Evolutionary conservation across 441 rosid genomes (phyloP).

Genomic region (Erodium texanum): DNA sequence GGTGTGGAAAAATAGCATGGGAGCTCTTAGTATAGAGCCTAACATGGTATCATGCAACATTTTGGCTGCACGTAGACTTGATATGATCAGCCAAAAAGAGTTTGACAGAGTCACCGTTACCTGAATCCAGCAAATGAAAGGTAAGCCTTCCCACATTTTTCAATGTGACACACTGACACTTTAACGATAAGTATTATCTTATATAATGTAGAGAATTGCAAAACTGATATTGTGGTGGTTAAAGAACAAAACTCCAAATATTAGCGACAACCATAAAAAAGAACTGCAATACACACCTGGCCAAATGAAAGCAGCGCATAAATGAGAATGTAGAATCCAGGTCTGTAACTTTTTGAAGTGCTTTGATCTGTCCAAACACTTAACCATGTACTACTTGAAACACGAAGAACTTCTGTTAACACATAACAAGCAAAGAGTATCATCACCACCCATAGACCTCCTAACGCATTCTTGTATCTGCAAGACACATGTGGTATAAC

Average conservation of each 20-base stretch:
- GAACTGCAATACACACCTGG: conserved; percentile 50
- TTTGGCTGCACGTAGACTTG: conserved; percentile 82
- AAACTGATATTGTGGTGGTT: no score
- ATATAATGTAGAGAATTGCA: no score
- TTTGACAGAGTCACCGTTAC: conserved; percentile 72
- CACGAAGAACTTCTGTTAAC: conserved; percentile 66
- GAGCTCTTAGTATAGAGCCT: conserved; percentile 78
- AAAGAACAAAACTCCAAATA: no score
- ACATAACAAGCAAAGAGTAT: conserved; percentile 72
- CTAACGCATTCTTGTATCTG: conserved; percentile 94
- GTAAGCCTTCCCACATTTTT: background rate
- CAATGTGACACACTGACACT: no score
- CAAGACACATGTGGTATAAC: conserved; percentile 13
- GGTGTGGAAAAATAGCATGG: conserved; percentile 96
- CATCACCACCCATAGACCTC: conserved; percentile 86
- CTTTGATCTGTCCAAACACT: conserved; percentile 94
- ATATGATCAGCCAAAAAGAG: conserved; percentile 84
- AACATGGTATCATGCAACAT: conserved; percentile 94
- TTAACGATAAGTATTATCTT: no score
- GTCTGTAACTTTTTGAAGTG: conserved; percentile 43
- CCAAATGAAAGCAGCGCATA: conserved; percentile 73
- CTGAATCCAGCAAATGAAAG: conserved; percentile 33
- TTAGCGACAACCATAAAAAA: background rate
- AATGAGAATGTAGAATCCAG: conserved; percentile 61
- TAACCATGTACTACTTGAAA: conserved; percentile 98